Evolutionary conservation across 148 eudicot genomes (phyloP).

Genomic region (Camellia granthamiana): DNA sequence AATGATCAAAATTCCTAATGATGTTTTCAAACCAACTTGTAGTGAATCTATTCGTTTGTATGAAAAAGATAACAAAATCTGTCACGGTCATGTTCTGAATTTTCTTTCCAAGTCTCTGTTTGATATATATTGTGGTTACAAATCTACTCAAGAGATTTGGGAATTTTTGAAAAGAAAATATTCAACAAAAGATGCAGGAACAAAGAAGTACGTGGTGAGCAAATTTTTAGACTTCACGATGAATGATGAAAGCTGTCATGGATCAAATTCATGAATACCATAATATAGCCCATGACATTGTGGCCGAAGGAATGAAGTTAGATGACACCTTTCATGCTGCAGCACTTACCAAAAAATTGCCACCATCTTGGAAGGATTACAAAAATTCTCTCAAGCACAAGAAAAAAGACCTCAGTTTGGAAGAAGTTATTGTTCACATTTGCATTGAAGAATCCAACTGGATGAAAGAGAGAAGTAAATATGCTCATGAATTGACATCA

Average conservation of each 20-base stretch:
- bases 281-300: not conserved
- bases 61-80: not conserved
- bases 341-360: not conserved
- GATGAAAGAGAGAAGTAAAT: not conserved
- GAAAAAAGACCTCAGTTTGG: not conserved
- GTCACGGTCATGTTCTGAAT: not conserved
- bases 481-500: not conserved
- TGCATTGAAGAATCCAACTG: not conserved
- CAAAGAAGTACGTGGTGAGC: not conserved
- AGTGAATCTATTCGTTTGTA: not conserved
- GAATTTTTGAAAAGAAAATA: not conserved
- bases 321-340: not conserved
- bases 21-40: not conserved
- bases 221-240: not conserved
- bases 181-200: not conserved
- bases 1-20: not conserved
- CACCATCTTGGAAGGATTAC: constrained; percentile 7
- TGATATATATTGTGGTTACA: not conserved
- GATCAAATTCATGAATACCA: not conserved
- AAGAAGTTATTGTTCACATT: not conserved
- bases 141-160: not conserved
- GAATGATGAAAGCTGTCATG: not conserved
- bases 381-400: not conserved
- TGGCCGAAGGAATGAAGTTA: not conserved
- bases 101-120: not conserved